Evolutionary conservation across 208 protist genomes (phyloP).

Genomic region (Trypanosoma conorhini): DNA sequence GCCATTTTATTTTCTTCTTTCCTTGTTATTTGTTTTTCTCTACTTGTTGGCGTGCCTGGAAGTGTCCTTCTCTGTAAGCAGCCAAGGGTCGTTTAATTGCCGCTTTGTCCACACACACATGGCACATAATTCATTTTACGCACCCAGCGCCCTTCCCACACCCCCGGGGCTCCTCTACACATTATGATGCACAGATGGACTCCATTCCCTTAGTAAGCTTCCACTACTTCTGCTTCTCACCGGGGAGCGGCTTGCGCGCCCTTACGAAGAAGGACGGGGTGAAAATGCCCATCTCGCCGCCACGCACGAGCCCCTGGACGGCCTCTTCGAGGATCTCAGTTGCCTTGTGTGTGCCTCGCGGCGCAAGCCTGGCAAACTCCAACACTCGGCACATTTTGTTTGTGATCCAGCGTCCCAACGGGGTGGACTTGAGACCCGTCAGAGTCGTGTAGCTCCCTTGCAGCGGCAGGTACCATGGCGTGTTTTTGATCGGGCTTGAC

Average conservation of each 20-base stretch:
- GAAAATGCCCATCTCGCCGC: constrained; percentile 92
- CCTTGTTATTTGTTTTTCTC: not conserved
- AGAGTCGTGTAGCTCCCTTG: constrained; percentile 69
- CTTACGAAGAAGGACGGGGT: constrained; percentile 92
- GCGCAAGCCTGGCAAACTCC: constrained; percentile 72
- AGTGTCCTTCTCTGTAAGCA: no score
- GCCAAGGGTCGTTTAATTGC: no score
- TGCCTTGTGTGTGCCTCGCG: constrained; percentile 79
- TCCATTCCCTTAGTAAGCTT: not conserved
- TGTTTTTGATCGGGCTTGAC: constrained; percentile 69
- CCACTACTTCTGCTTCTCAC: not conserved
- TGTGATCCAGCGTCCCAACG: constrained; percentile 80
- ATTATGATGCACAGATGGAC: no score
- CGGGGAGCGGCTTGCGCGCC: constrained; percentile 78
- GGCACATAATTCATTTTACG: no score
- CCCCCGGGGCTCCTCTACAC: no score
- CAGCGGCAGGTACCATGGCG: constrained; percentile 92
- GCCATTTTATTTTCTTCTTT: not conserved
- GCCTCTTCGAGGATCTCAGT: constrained; percentile 90
- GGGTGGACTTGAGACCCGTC: constrained; percentile 74
- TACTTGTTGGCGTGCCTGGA: not conserved
- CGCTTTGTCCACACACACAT: no score
- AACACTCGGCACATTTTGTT: constrained; percentile 77
- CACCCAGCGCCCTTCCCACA: no score
- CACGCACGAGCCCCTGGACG: constrained; percentile 85